Evolutionary conservation across 805 yeast species (phyloP).

Genomic region (Lipomyces mesembrius): DNA sequence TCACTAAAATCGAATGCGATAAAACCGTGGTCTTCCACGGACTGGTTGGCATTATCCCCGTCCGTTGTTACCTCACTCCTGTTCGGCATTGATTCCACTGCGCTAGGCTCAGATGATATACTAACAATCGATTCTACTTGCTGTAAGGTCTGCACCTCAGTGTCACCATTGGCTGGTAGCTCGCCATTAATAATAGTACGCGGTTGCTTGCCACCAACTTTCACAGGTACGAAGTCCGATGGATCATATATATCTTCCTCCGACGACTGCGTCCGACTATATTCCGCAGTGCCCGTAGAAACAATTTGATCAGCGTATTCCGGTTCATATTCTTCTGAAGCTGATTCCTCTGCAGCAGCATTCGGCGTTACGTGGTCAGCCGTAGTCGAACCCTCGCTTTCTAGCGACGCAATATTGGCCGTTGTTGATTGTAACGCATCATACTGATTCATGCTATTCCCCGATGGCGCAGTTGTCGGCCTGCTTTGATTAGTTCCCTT

Average conservation of each 20-base stretch:
- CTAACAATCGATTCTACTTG: neutral
- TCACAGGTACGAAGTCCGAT: neutral
- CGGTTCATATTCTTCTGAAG: neutral
- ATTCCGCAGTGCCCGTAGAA: neutral
- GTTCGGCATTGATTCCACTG: neutral
- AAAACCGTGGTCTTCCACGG: constrained; percentile 48
- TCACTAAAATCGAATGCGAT: constrained; percentile 60
- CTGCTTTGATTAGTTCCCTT: neutral
- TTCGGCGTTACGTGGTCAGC: neutral
- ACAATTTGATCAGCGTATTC: neutral
- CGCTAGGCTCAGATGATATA: neutral
- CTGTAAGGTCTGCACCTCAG: neutral
- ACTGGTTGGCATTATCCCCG: neutral
- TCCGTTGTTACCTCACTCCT: neutral
- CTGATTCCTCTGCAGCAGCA: constrained; percentile 3
- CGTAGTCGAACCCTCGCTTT: neutral
- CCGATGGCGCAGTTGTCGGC: neutral
- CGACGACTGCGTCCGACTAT: neutral
- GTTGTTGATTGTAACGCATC: neutral
- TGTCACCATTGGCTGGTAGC: neutral
- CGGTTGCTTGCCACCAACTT: neutral
- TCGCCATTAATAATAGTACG: neutral
- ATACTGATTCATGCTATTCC: constrained; percentile 8
- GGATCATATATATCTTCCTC: constrained; percentile 1
- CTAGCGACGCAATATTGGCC: neutral